Evolutionary conservation across 345 rosid genomes (phyloP).

Genomic region (Eucalyptus cloeziana): DNA sequence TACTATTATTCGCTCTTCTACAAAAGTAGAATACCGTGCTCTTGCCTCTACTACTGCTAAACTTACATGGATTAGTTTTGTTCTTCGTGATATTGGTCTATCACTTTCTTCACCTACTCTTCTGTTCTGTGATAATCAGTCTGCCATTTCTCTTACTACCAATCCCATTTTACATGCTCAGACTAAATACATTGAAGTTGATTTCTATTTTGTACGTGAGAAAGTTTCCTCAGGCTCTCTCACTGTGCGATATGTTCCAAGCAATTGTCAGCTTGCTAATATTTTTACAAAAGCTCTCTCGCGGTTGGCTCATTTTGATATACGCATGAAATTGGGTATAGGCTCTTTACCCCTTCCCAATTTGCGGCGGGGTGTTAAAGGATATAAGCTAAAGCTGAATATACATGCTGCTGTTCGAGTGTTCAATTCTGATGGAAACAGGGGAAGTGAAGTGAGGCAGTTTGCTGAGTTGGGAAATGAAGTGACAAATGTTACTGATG

Average conservation of each 20-base stretch:
- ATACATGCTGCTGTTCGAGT: too few species aligned
- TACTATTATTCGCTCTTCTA: neutral
- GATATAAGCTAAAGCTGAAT: too few species aligned
- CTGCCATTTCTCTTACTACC: neutral
- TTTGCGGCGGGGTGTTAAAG: too few species aligned
- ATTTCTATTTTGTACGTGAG: too few species aligned
- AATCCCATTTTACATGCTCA: neutral
- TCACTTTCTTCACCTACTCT: accelerated
- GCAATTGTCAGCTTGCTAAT: neutral
- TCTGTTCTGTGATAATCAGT: neutral
- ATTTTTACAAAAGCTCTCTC: neutral
- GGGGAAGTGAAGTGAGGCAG: too few species aligned
- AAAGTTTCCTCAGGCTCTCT: too few species aligned
- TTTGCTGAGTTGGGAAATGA: too few species aligned
- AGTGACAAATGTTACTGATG: too few species aligned
- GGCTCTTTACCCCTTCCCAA: neutral
- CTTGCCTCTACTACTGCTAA: neutral
- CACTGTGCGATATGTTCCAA: too few species aligned
- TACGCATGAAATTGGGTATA: neutral
- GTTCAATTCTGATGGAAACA: too few species aligned
- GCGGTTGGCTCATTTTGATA: neutral
- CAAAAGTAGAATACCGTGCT: neutral
- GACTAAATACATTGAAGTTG: too few species aligned
- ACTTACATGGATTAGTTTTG: neutral
- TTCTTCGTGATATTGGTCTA: neutral